These are phyloP conservation scores for Erythrophleum ivorense DNA, from an alignment of 331 rosid species.

Conservation along the genomic window DNA sequence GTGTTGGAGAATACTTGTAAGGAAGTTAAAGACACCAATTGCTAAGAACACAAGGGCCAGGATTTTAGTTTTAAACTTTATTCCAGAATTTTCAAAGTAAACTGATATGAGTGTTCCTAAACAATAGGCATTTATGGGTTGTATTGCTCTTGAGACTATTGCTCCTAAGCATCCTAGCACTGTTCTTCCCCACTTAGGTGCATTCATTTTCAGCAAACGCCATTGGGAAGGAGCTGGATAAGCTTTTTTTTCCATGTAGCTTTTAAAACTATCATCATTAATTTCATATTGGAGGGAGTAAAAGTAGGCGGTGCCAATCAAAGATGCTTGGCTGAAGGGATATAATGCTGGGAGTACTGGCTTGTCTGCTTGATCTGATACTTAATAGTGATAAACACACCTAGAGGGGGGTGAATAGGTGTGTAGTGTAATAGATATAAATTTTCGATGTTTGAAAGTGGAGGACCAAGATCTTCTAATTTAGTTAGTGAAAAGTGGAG, in stretches of 20 bases:
- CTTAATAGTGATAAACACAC: too few relatives aligned
- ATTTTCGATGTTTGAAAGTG: too few relatives aligned
- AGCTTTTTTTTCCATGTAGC: conserved; percentile 41
- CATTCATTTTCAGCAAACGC: conserved; percentile 75
- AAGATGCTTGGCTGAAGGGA: conserved; percentile 65
- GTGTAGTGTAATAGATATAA: too few relatives aligned
- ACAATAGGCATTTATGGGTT: conserved; percentile 79
- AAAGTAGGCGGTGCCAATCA: conserved; percentile 85
- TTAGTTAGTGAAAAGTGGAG: too few relatives aligned
- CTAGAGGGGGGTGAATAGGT: too few relatives aligned
- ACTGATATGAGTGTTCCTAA: conserved; percentile 77
- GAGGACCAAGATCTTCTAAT: too few relatives aligned
- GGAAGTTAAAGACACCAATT: conserved; percentile 78
- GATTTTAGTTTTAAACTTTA: conserved; percentile 60
- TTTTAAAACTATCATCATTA: conserved; percentile 65
- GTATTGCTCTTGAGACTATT: conserved; percentile 88
- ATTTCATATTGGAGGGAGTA: conserved; percentile 67
- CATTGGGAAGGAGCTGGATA: conserved; percentile 77
- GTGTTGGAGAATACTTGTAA: conserved; percentile 81
- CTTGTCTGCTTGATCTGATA: conserved; percentile 59
- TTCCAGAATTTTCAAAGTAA: conserved; percentile 62
- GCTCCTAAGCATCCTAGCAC: conserved; percentile 86
- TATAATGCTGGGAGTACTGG: conserved; percentile 49
- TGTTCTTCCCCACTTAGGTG: conserved; percentile 79
- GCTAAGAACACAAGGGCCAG: conserved; percentile 71